These are phyloP conservation scores for Glomus cerebriforme DNA, from an alignment of 192 early-diverging fungal genomes.

Conservation along the genomic window DNA sequence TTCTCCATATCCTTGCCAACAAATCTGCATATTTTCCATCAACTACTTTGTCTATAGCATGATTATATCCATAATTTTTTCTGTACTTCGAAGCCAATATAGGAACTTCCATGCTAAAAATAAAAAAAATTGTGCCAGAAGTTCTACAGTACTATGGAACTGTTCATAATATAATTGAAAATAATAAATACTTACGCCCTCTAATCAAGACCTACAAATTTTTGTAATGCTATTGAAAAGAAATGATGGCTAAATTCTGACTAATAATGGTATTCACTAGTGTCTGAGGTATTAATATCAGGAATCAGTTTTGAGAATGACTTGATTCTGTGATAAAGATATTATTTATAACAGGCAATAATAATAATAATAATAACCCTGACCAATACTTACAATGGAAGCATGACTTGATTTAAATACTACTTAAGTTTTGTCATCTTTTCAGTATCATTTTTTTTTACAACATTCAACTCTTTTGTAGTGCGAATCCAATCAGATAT, in stretches of 20 bases:
- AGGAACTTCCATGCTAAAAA: background rate
- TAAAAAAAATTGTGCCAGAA: background rate
- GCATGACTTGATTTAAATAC: slow-evolving; percentile 27
- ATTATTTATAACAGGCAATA: slow-evolving; percentile 7
- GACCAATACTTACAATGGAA: slow-evolving; percentile 9
- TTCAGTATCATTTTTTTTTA: background rate
- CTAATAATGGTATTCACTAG: slow-evolving; percentile 23
- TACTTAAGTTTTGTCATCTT: background rate
- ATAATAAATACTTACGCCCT: slow-evolving; percentile 8
- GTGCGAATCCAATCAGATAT: background rate
- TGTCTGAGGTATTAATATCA: slow-evolving; percentile 2
- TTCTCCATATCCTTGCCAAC: background rate
- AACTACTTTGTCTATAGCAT: slow-evolving; percentile 11
- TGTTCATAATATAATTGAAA: background rate
- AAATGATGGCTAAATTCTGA: slow-evolving; percentile 22
- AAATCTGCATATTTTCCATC: background rate
- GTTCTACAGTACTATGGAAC: background rate
- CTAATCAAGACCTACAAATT: slow-evolving; percentile 19
- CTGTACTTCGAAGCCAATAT: background rate
- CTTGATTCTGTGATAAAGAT: slow-evolving; percentile 13
- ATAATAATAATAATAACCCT: background rate
- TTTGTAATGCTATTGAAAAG: slow-evolving; percentile 24
- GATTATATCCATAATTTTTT: slow-evolving; percentile 5
- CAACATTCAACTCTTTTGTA: background rate
- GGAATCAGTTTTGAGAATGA: slow-evolving; percentile 8